phyloP scores from a whole-genome alignment of 768 basidiomycete species.

The Termitomyces sp. region DNA sequence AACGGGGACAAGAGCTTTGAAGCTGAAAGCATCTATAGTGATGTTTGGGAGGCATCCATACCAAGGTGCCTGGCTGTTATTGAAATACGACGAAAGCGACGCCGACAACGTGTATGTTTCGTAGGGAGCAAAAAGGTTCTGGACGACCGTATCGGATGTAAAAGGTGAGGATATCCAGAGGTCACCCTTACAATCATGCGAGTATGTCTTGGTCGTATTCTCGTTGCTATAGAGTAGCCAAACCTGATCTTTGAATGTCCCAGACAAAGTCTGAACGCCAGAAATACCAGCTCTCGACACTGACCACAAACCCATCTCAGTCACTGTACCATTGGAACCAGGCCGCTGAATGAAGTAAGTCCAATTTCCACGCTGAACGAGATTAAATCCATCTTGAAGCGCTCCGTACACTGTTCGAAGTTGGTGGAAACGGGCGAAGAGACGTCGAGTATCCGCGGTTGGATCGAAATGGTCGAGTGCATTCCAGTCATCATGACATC shows the following conservation, averaged over 20 bases:
- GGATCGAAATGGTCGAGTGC: conserved; percentile 94
- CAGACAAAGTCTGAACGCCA: conserved; percentile 55
- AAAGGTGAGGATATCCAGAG: conserved; percentile 83
- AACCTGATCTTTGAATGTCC: conserved; percentile 57
- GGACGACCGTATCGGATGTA: conserved; percentile 49
- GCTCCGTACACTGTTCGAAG: conserved; percentile 65
- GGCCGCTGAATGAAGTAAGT: conserved; percentile 73
- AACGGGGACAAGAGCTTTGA: conserved; percentile 74
- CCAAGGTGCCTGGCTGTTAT: conserved; percentile 53
- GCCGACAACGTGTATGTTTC: conserved; percentile 68
- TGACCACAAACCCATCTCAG: conserved; percentile 89
- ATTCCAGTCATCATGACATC: conserved; percentile 89
- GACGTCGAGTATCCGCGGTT: conserved; percentile 68
- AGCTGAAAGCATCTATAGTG: conserved; percentile 69
- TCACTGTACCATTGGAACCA: conserved; percentile 75
- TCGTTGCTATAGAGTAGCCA: conserved; percentile 88
- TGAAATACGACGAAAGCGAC: conserved; percentile 60
- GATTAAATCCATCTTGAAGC: conserved; percentile 81
- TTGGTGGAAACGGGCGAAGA: conserved; percentile 68
- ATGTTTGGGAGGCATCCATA: conserved; percentile 68
- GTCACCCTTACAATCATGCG: conserved; percentile 47
- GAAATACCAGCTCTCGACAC: conserved; percentile 60
- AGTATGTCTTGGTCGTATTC: conserved; percentile 65
- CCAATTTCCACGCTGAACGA: conserved; percentile 85
- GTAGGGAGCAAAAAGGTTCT: conserved; percentile 79